phyloP scores from a whole-genome alignment of 1,284 basidiomycete species.

The Boletus semigastroideus region DNA sequence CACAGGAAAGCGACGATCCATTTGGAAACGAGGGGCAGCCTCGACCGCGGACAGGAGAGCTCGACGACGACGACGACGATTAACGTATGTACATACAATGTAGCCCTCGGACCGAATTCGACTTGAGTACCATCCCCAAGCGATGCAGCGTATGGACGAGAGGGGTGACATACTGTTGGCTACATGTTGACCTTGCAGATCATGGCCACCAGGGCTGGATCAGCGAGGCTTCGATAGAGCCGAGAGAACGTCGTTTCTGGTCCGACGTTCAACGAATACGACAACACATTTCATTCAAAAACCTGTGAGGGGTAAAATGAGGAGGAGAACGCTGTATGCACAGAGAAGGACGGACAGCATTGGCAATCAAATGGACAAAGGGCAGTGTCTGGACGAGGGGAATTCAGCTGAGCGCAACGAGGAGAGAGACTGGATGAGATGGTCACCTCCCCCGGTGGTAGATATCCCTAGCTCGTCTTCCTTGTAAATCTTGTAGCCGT shows the following conservation, averaged over 20 bases:
- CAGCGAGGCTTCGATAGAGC: slow-evolving; percentile 69
- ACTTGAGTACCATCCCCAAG: slow-evolving; percentile 16
- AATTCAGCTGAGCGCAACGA: slow-evolving; percentile 16
- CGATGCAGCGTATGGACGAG: slow-evolving; percentile 19
- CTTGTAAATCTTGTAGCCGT: slow-evolving; percentile 84
- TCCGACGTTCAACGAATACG: neutral
- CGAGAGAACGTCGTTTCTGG: slow-evolving; percentile 18
- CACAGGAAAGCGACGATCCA: slow-evolving; percentile 56
- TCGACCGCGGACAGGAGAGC: slow-evolving; percentile 34
- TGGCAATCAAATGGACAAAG: slow-evolving; percentile 83
- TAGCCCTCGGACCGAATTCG: slow-evolving; percentile 20
- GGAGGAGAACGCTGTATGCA: slow-evolving; percentile 1
- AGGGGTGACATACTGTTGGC: slow-evolving; percentile 49
- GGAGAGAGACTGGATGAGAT: slow-evolving; percentile 12
- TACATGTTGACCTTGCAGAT: slow-evolving; percentile 61
- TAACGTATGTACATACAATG: slow-evolving; percentile 24
- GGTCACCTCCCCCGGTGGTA: slow-evolving; percentile 73
- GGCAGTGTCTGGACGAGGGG: slow-evolving; percentile 52
- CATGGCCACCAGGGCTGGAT: slow-evolving; percentile 38
- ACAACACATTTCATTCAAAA: slow-evolving; percentile 37
- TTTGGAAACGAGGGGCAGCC: slow-evolving; percentile 53
- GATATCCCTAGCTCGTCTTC: slow-evolving; percentile 82
- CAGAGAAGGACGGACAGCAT: slow-evolving; percentile 60
- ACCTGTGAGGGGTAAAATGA: slow-evolving; percentile 34
- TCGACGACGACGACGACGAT: slow-evolving; percentile 56